Evolutionary conservation across 352 stramenopile genomes (phyloP).

Genomic region (Phytopythium ostracodes): DNA sequence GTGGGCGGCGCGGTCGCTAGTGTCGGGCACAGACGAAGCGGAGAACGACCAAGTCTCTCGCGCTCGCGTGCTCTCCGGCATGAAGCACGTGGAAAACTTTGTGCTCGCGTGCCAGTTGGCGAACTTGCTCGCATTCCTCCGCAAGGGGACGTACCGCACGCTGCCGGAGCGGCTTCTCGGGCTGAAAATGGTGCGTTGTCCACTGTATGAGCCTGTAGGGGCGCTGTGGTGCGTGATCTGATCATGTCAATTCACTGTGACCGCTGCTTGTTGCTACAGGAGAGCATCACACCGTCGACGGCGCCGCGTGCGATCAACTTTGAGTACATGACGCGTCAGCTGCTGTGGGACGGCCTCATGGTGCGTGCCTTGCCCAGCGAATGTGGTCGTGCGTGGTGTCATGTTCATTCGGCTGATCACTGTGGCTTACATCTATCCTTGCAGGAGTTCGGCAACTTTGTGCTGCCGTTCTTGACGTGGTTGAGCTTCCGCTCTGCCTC

Average conservation of each 20-base stretch:
- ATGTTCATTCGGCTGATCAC: neutral
- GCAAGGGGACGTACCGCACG: conserved; percentile 67
- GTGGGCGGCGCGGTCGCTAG: conserved; percentile 25
- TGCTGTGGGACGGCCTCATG: conserved; percentile 83
- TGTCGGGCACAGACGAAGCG: neutral
- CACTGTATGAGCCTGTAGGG: neutral
- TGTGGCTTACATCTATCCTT: neutral
- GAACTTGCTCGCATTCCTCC: conserved; percentile 72
- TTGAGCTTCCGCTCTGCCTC: conserved; percentile 25
- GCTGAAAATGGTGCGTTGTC: conserved; percentile 55
- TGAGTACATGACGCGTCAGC: conserved; percentile 84
- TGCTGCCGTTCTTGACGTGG: conserved; percentile 72
- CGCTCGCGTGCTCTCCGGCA: conserved; percentile 32
- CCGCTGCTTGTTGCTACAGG: conserved; percentile 17
- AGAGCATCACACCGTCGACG: conserved; percentile 49
- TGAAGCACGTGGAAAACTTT: conserved; percentile 76
- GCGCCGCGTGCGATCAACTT: conserved; percentile 75
- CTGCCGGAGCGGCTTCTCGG: conserved; percentile 64
- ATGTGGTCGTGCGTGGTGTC: neutral
- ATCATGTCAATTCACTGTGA: neutral
- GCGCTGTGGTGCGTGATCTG: neutral
- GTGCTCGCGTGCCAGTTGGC: conserved; percentile 61
- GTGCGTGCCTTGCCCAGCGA: conserved; percentile 20
- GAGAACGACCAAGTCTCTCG: conserved; percentile 11
- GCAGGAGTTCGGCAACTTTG: conserved; percentile 80